phyloP scores from a whole-genome alignment of 257 asterid species.

The Handroanthus guayacan region DNA sequence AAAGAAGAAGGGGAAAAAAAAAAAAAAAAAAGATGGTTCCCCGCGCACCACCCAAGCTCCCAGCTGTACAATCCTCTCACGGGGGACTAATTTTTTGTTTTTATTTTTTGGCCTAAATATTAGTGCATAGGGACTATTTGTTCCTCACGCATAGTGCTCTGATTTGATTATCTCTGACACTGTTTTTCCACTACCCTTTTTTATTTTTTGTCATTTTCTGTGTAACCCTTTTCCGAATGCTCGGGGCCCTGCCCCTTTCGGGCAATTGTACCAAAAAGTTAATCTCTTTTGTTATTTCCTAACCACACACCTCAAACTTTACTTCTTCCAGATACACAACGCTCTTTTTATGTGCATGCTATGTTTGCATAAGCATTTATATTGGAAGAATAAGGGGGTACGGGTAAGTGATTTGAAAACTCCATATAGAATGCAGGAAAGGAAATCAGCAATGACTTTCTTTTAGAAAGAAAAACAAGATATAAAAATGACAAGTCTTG shows the following conservation, averaged over 20 bases:
- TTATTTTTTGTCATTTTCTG: conserved; percentile 11
- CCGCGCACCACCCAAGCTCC: too few species aligned
- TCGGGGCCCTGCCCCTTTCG: neutral
- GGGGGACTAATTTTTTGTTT: too few species aligned
- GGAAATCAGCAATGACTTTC: too few species aligned
- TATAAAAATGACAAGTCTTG: too few species aligned
- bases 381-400: neutral
- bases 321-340: neutral
- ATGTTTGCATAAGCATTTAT: neutral
- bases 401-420: too few species aligned
- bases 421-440: too few species aligned
- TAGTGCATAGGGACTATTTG: neutral
- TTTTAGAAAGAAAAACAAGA: too few species aligned
- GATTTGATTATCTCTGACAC: conserved; percentile 30
- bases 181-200: conserved; percentile 24
- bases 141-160: neutral
- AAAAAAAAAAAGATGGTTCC: too few species aligned
- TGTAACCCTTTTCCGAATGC: conserved; percentile 4
- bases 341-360: neutral
- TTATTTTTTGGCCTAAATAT: too few species aligned
- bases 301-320: neutral
- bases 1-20: too few species aligned
- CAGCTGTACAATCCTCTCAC: too few species aligned
- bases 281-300: neutral
- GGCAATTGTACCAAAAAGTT: neutral